These are phyloP conservation scores for Wickerhamiella brachini DNA, from an alignment of 805 yeast species.

Conservation along the genomic window DNA sequence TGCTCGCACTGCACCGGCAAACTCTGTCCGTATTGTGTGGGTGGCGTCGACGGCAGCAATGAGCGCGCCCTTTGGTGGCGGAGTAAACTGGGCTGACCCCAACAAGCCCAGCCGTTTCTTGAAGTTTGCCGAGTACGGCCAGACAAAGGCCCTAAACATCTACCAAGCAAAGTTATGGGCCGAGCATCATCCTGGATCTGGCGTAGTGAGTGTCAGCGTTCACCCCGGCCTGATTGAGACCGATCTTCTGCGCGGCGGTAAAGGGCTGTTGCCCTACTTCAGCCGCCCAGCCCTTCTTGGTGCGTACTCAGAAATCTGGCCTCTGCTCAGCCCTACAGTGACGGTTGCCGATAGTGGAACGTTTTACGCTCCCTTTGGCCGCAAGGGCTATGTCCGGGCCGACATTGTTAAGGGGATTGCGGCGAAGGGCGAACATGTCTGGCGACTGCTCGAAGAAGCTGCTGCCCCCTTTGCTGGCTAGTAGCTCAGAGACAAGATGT, in stretches of 20 bases:
- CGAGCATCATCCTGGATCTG: conserved; percentile 19
- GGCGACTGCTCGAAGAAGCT: conserved; percentile 22
- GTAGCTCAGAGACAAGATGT: not conserved
- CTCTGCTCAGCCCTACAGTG: conserved; percentile 28
- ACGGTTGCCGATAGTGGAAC: conserved; percentile 24
- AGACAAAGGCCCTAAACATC: conserved; percentile 33
- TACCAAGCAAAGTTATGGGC: conserved; percentile 29
- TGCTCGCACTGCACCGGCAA: conserved; percentile 20
- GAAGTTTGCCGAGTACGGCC: conserved; percentile 27
- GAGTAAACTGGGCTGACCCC: conserved; percentile 27
- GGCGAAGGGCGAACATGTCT: conserved; percentile 25
- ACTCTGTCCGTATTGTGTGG: conserved; percentile 31
- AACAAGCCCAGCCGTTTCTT: conserved; percentile 11
- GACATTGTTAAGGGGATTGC: conserved; percentile 27
- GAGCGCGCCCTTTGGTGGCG: conserved; percentile 26
- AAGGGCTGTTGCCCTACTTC: conserved; percentile 10
- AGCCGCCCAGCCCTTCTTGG: conserved; percentile 25
- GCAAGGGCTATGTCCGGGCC: conserved; percentile 24
- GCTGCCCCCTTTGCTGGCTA: not conserved
- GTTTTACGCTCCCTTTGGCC: conserved; percentile 32
- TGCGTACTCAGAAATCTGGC: conserved; percentile 33
- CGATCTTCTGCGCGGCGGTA: conserved; percentile 24
- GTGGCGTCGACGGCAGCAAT: conserved; percentile 33
- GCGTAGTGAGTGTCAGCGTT: conserved; percentile 25
- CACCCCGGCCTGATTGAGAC: conserved; percentile 32